A percentile compares a stretch with the other conserved stretches of the same genome.
Evolutionary conservation across 176 grass and related monocot species (phyloP).

Genomic region (Zea luxurians): DNA sequence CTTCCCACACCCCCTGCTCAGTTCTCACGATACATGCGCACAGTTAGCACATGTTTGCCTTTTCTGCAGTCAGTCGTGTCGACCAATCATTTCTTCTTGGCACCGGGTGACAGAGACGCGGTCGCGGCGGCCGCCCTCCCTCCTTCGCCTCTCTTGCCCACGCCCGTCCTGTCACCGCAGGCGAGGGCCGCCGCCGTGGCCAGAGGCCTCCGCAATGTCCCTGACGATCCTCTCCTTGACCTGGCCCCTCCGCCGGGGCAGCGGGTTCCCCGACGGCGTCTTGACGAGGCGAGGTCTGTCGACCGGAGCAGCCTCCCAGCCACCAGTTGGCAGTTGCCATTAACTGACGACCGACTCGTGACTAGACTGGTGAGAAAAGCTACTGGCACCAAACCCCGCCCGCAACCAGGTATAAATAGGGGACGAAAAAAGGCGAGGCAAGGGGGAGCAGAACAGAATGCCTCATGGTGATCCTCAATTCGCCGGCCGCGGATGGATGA

Average conservation of each 20-base stretch:
- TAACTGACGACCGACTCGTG: too few species aligned
- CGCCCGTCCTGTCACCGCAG: background rate
- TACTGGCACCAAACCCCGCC: too few species aligned
- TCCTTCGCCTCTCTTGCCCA: background rate
- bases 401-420: too few species aligned
- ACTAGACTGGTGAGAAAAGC: too few species aligned
- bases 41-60: too few species aligned
- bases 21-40: too few species aligned
- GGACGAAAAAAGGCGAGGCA: too few species aligned
- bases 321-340: conserved; percentile 20
- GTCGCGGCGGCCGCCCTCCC: background rate
- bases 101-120: background rate
- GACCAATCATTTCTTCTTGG: conserved; percentile 18
- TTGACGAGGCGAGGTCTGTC: background rate
- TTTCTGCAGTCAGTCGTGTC: too few species aligned
- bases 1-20: too few species aligned
- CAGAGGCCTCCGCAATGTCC: conserved; percentile 26
- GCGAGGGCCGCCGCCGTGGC: conserved; percentile 14
- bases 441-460: background rate
- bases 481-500: conserved; percentile 1
- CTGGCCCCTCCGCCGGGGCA: conserved; percentile 66
- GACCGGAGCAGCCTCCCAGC: background rate
- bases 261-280: conserved; percentile 54
- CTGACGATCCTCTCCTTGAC: conserved; percentile 59
- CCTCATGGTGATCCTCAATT: background rate